Evolutionary conservation across 2,329 filamentous ascomycete species (phyloP).

Genomic region (Cercospora brassicicola): DNA sequence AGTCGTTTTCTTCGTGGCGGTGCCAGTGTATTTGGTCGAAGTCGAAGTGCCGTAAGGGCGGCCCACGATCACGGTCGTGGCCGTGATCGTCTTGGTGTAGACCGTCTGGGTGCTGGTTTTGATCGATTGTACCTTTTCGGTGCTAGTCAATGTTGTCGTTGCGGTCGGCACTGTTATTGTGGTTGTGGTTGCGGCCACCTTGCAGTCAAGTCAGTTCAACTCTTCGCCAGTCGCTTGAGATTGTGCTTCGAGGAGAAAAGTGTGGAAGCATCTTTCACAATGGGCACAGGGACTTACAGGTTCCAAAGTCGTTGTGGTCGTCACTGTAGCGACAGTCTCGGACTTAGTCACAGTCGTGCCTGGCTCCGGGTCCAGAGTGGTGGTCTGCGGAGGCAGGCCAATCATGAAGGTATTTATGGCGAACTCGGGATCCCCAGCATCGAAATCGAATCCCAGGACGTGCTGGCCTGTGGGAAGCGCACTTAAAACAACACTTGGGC

Average conservation of each 20-base stretch:
- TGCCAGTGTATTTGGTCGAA: not conserved
- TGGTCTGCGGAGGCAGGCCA: not conserved
- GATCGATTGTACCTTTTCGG: not conserved
- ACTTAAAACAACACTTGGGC: not conserved
- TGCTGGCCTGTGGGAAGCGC: slow-evolving; percentile 4
- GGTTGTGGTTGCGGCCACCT: not conserved
- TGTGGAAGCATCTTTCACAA: not conserved
- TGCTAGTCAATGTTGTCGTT: not conserved
- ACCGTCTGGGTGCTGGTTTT: not conserved
- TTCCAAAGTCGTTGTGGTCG: not conserved
- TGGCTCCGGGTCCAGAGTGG: not conserved
- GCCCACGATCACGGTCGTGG: not conserved
- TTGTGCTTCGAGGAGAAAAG: not conserved
- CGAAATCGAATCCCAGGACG: slow-evolving; percentile 1
- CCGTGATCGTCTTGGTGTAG: slow-evolving; percentile 1
- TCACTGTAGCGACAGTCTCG: not conserved
- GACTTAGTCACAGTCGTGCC: not conserved
- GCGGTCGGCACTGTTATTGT: not conserved
- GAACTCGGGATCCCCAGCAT: not conserved
- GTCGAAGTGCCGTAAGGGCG: not conserved
- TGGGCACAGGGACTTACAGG: not conserved
- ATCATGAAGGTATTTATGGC: not conserved
- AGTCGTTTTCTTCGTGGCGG: not conserved
- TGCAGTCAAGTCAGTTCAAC: not conserved
- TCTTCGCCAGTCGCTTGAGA: not conserved